phyloP scores from a whole-genome alignment of 2,329 filamentous ascomycete genomes.

The Xylariomycetidae sp. region DNA sequence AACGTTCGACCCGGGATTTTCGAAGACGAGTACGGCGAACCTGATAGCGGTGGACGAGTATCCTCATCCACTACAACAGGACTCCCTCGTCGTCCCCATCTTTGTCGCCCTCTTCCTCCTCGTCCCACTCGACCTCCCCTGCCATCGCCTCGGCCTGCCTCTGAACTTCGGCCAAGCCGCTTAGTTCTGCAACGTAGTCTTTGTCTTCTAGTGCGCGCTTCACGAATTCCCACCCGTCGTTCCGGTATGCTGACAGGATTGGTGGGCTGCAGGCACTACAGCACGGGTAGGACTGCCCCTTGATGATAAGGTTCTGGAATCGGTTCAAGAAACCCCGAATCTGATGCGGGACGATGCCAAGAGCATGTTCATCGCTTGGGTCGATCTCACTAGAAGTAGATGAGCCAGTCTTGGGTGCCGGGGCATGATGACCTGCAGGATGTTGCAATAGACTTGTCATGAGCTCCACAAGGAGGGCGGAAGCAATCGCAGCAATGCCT shows the following conservation, averaged over 20 bases:
- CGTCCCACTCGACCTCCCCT: constrained; percentile 27
- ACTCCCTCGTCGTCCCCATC: constrained; percentile 28
- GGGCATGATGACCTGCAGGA: constrained; percentile 59
- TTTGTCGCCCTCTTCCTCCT: constrained; percentile 21
- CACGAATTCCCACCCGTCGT: constrained; percentile 70
- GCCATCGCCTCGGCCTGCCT: constrained; percentile 24
- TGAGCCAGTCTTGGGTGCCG: constrained; percentile 42
- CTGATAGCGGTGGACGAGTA: constrained; percentile 16
- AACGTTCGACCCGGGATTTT: constrained; percentile 16
- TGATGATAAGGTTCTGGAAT: constrained; percentile 69
- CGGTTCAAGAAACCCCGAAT: constrained; percentile 71
- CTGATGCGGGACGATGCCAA: constrained; percentile 71
- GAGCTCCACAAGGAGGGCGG: constrained; percentile 83
- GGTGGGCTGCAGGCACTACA: constrained; percentile 74
- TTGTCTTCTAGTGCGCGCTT: constrained; percentile 67
- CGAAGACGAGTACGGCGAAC: constrained; percentile 12
- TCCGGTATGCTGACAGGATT: constrained; percentile 61
- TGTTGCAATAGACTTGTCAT: constrained; percentile 85
- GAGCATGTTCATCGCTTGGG: constrained; percentile 49
- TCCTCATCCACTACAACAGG: constrained; percentile 21
- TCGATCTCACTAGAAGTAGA: constrained; percentile 39
- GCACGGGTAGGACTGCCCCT: constrained; percentile 69
- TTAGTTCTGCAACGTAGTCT: constrained; percentile 71
- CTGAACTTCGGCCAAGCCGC: constrained; percentile 28
- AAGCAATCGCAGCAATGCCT: constrained; percentile 86